A percentile compares a stretch with the other conserved stretches of the same genome.
Evolutionary conservation across 2,329 filamentous ascomycete genomes (phyloP).

Genomic region (Pyrenophora tritici-repentis): DNA sequence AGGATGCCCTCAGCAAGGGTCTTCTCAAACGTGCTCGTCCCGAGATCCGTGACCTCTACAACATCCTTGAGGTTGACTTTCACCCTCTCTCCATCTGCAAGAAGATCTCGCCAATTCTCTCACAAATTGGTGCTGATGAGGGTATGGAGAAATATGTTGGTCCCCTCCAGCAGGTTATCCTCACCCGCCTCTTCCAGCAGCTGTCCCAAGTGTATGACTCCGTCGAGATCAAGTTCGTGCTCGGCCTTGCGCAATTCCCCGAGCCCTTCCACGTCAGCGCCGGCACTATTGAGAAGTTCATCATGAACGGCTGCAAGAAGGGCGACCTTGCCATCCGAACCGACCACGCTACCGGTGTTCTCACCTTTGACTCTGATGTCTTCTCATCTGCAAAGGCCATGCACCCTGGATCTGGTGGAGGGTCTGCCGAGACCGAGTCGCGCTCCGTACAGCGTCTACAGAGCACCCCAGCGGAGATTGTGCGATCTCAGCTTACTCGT

Average conservation of each 20-base stretch:
- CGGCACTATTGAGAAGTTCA: slow-evolving; percentile 97
- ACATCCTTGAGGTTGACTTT: slow-evolving; percentile 98
- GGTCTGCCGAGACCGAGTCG: slow-evolving; percentile 83
- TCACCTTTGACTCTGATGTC: slow-evolving; percentile 97
- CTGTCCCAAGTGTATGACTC: slow-evolving; percentile 98
- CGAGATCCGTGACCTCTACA: slow-evolving; percentile 96
- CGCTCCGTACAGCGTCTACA: slow-evolving; percentile 91
- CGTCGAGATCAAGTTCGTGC: slow-evolving; percentile 90
- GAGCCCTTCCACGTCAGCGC: slow-evolving; percentile 92
- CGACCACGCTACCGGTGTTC: slow-evolving; percentile 90
- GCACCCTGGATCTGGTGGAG: slow-evolving; percentile 79
- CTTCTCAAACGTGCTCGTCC: slow-evolving; percentile 89
- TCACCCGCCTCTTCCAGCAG: slow-evolving; percentile 98
- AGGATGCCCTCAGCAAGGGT: slow-evolving; percentile 92
- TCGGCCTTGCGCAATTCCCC: slow-evolving; percentile 92
- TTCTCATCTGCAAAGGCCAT: slow-evolving; percentile 96
- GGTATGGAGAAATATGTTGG: slow-evolving; percentile 98
- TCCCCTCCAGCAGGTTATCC: slow-evolving; percentile 96
- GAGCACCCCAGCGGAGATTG: slow-evolving; percentile 97
- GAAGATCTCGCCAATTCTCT: slow-evolving; percentile 95
- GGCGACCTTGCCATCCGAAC: slow-evolving; percentile 95
- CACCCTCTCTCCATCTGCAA: slow-evolving; percentile 98
- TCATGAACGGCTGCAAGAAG: slow-evolving; percentile 99
- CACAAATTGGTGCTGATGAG: slow-evolving; percentile 87
- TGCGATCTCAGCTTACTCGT: slow-evolving; percentile 89